Conservation (phyloP, 1,139 yeast species). For the Suhomyces yuchorum region DNA sequence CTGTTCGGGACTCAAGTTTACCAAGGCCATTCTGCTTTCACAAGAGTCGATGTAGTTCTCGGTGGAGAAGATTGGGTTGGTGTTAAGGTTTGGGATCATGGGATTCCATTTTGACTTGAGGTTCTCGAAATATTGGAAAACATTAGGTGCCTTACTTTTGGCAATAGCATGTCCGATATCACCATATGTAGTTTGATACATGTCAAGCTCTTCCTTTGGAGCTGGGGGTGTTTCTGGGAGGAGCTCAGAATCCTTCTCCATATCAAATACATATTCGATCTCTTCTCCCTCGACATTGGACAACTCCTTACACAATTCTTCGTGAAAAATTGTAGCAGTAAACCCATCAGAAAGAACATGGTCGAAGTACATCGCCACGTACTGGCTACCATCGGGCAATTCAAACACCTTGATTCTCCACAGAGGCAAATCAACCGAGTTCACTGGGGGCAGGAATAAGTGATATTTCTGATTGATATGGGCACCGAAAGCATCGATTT, state of each 20-base stretch:
- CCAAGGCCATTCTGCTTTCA: background rate
- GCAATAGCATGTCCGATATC: background rate
- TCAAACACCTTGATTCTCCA: constrained; percentile 31
- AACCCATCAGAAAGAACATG: constrained; percentile 19
- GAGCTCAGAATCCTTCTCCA: background rate
- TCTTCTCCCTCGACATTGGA: constrained; percentile 6
- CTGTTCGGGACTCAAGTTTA: constrained; percentile 1
- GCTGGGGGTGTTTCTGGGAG: background rate
- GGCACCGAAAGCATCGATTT: background rate
- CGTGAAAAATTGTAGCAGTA: constrained; percentile 15
- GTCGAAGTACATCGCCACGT: constrained; percentile 14
- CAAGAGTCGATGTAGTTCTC: background rate
- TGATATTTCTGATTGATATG: background rate
- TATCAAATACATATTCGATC: constrained; percentile 5
- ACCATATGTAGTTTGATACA: background rate
- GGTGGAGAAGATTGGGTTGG: background rate
- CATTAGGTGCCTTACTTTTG: background rate
- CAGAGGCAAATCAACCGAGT: constrained; percentile 22
- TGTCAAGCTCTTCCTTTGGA: background rate
- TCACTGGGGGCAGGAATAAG: constrained; percentile 15
- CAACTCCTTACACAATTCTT: constrained; percentile 12
- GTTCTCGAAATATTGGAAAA: background rate
- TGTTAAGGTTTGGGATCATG: background rate
- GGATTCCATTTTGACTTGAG: background rate
- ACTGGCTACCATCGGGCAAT: constrained; percentile 7